A percentile compares a stretch with the other conserved stretches of the same genome.
Evolutionary conservation across 225 moss, liverwort and hornwort species (phyloP).

Genomic region (Neckera pumila): DNA sequence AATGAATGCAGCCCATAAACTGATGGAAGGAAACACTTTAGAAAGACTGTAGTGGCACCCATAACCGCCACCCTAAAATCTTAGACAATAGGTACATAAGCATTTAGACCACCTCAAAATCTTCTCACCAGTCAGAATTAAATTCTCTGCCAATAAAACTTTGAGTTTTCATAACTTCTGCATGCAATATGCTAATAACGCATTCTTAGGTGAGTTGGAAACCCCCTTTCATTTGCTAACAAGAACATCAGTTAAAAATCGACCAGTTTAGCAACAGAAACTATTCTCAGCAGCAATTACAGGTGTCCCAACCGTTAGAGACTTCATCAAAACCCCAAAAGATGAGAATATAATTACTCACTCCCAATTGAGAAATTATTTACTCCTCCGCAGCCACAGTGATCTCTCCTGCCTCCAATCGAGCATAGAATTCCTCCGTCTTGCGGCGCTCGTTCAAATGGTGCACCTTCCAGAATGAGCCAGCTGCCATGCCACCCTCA

Average conservation of each 20-base stretch:
- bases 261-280: neutral
- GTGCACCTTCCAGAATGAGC: slow-evolving; percentile 36
- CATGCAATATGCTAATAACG: neutral
- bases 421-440: slow-evolving; percentile 33
- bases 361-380: neutral
- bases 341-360: neutral
- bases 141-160: neutral
- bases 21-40: neutral
- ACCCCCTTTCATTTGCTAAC: neutral
- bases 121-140: neutral
- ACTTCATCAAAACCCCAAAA: neutral
- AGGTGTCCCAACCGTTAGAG: neutral
- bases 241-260: neutral
- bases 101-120: neutral
- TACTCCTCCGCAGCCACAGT: slow-evolving; percentile 5
- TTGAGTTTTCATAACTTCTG: neutral
- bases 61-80: neutral
- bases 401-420: slow-evolving; percentile 38
- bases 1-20: too few species aligned
- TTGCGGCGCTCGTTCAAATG: slow-evolving; percentile 39
- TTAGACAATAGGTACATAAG: too few species aligned
- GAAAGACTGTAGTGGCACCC: neutral
- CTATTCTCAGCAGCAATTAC: neutral
- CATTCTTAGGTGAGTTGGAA: neutral
- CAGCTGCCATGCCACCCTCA: slow-evolving; percentile 1